These are phyloP conservation scores for Coriolopsis trogii DNA, from an alignment of 1,284 basidiomycete genomes.

Conservation along the genomic window DNA sequence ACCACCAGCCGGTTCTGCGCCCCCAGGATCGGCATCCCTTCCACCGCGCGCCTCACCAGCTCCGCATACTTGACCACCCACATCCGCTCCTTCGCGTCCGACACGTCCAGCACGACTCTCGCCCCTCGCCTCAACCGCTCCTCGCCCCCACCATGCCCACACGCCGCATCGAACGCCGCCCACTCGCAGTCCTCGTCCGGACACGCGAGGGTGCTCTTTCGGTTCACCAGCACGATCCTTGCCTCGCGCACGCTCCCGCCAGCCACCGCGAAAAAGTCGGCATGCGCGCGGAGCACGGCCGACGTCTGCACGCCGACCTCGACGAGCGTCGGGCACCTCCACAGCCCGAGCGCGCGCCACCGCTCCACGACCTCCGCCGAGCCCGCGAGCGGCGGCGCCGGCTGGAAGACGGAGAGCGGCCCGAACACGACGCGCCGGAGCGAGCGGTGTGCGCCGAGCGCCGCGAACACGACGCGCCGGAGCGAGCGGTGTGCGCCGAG, in stretches of 20 bases:
- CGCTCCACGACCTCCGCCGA: background rate
- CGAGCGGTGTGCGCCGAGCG: background rate
- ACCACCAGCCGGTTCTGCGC: too few relatives aligned
- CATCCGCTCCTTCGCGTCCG: background rate
- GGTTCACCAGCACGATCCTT: background rate
- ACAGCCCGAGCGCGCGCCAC: background rate
- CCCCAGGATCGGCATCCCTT: too few relatives aligned
- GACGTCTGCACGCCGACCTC: background rate
- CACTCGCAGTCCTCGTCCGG: background rate
- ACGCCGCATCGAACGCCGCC: constrained; percentile 2
- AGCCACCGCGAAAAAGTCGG: background rate
- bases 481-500: background rate
- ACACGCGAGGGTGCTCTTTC: background rate
- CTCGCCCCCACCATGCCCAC: too few relatives aligned
- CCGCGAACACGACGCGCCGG: background rate
- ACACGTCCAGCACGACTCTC: background rate
- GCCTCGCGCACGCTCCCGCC: background rate
- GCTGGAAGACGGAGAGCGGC: background rate
- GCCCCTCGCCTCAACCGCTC: background rate
- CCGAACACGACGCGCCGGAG: constrained; percentile 1
- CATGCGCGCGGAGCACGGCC: background rate
- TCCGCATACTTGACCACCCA: background rate
- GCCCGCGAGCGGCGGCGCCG: too few relatives aligned
- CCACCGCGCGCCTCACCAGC: too few relatives aligned
- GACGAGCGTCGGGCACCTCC: background rate